phyloP scores from a whole-genome alignment of 169 alveolate species.

The Plasmodium falciparum region DNA sequence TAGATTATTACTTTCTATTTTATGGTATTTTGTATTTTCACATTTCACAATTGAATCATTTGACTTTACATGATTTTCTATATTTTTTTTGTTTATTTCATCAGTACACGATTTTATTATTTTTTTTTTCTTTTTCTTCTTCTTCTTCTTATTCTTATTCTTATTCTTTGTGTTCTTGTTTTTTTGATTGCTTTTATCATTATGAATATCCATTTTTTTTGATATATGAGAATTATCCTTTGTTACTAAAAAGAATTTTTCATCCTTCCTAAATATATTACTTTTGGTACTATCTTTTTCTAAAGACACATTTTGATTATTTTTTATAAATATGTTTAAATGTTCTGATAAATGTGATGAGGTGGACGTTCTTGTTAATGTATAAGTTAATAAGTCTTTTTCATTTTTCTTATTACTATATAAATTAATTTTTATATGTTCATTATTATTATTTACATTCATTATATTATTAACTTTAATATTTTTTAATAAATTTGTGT shows the following conservation, averaged over 20 bases:
- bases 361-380: slow-evolving; percentile 41
- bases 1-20: too few species aligned
- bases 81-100: too few species aligned
- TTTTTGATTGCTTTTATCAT: not conserved
- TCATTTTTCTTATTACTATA: slow-evolving; percentile 12
- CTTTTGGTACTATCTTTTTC: slow-evolving; percentile 7
- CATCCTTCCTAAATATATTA: not conserved
- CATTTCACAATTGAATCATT: too few species aligned
- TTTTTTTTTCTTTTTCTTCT: too few species aligned
- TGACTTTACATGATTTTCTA: too few species aligned
- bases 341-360: slow-evolving; percentile 36
- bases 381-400: slow-evolving; percentile 8
- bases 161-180: too few species aligned
- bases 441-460: not conserved
- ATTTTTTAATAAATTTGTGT: too few species aligned
- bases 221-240: not conserved
- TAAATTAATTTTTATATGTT: slow-evolving; percentile 5
- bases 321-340: slow-evolving; percentile 17
- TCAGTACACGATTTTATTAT: too few species aligned
- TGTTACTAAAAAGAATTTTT: not conserved
- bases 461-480: not conserved
- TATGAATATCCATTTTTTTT: not conserved
- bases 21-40: too few species aligned
- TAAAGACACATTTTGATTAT: slow-evolving; percentile 7
- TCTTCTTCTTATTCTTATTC: too few species aligned